Conservation (phyloP, 768 basidiomycete species). For the Obba rivulosa region DNA sequence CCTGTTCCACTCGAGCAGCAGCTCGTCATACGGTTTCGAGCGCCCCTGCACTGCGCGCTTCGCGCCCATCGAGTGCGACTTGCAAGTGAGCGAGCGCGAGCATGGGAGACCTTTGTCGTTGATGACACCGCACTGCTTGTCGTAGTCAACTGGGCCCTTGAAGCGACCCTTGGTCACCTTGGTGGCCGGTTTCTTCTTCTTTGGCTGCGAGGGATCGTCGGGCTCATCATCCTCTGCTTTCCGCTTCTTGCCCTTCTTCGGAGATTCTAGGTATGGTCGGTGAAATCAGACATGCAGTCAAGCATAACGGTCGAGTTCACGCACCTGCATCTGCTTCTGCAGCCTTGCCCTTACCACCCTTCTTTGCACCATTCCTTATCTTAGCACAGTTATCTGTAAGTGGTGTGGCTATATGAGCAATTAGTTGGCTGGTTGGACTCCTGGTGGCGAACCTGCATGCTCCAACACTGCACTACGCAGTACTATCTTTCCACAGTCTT, state of each 20-base stretch:
- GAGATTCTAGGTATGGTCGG: slow-evolving; percentile 12
- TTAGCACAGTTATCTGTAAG: slow-evolving; percentile 54
- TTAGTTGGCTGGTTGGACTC: no score
- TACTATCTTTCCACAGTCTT: slow-evolving; percentile 76
- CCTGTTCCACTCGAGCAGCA: slow-evolving; percentile 89
- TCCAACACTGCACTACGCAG: slow-evolving; percentile 70
- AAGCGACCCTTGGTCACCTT: slow-evolving; percentile 75
- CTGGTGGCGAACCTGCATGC: slow-evolving; percentile 57
- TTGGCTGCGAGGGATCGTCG: slow-evolving; percentile 57
- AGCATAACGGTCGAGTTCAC: neutral
- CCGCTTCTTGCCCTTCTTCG: slow-evolving; percentile 70
- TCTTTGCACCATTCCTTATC: slow-evolving; percentile 51
- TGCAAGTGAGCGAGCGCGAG: slow-evolving; percentile 94
- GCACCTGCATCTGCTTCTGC: slow-evolving; percentile 38
- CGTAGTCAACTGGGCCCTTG: slow-evolving; percentile 85
- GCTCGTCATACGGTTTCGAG: slow-evolving; percentile 75
- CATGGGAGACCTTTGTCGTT: slow-evolving; percentile 93
- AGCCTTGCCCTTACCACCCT: slow-evolving; percentile 50
- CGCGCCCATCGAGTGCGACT: slow-evolving; percentile 95
- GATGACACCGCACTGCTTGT: slow-evolving; percentile 94
- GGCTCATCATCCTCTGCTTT: slow-evolving; percentile 73
- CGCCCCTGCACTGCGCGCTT: slow-evolving; percentile 91
- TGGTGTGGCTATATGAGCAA: neutral
- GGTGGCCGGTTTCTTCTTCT: slow-evolving; percentile 71
- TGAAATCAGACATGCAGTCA: neutral